Base-by-base conservation (phyloP, 75 land plant genomes). In the Ceratopteris richardii region DNA sequence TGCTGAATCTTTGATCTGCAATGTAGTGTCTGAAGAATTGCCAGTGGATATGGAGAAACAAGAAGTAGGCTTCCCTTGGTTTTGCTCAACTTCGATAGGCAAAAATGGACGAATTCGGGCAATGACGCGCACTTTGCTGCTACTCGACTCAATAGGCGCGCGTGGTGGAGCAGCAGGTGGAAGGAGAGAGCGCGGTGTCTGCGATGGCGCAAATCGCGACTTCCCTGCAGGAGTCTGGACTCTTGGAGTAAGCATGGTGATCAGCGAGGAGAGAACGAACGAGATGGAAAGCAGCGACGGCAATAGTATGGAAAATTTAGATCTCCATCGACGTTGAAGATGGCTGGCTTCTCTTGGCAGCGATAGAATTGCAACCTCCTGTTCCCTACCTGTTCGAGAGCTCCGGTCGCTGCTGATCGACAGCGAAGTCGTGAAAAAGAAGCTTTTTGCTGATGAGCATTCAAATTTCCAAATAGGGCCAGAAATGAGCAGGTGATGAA, bases 81-180 rank as follows among this genome's bases (percentile, higher is more conserved):
- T 44, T 0, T 60, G 20, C 0, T 60, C 51, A 17, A 66, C 66
- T 64, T 90, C 92, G 0, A 42, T 53, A 9, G 72, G 36, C 29
- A 87, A 84, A 51, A 83, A 87, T 0, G 96, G 92, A 20, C 96
- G 79, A 1, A 90, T 65, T 30, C 96, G 56, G 1, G 68, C 71
- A 2, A 87, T 65, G 0, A 90, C 96, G 25, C 92, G 75, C 29
- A 90, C 87, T 54, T 70, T 80, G 52, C 37, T 33, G 50, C 50
- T 18, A 17, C 18, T n/a, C 2, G 12, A 46, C 17, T 46, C 22
- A 21, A 17, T 5, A 46, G 50, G 17, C 14, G 50, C 22, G 14
- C 50, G 50, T n/a, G 50, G 50, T 21, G 50, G 50, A 17, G 50
- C 50, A 46, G 50, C 4, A 46, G 37, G 37, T 33, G 37, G 37